A percentile compares a stretch with the other conserved stretches of the same genome.
These are phyloP conservation scores for Metschnikowia gelsemii DNA, from an alignment of 805 yeast genomes.

Conservation along the genomic window DNA sequence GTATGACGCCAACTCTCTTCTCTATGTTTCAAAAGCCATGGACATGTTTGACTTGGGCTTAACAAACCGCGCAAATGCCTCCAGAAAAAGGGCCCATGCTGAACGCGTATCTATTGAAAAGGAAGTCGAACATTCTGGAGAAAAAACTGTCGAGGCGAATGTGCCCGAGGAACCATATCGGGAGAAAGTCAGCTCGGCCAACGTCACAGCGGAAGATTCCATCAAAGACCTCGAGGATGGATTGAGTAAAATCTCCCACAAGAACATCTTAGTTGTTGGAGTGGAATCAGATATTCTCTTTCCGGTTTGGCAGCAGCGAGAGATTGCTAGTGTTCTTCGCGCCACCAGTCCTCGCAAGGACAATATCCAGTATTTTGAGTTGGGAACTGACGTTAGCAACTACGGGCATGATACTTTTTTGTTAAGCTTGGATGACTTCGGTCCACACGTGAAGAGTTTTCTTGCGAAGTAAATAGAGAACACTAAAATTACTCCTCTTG, in stretches of 20 bases:
- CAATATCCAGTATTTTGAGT: conserved; percentile 61
- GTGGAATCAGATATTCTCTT: conserved; percentile 91
- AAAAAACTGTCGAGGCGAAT: conserved; percentile 11
- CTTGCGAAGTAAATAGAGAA: conserved; percentile 32
- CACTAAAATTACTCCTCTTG: neutral
- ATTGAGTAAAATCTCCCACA: conserved; percentile 57
- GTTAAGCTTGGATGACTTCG: conserved; percentile 75
- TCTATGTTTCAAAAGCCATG: conserved; percentile 91
- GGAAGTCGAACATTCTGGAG: conserved; percentile 8
- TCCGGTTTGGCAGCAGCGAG: conserved; percentile 94
- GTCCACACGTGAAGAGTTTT: conserved; percentile 69
- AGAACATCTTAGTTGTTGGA: conserved; percentile 76
- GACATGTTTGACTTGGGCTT: conserved; percentile 81
- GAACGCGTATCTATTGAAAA: conserved; percentile 19
- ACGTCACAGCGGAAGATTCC: conserved; percentile 54
- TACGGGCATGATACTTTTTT: conserved; percentile 93
- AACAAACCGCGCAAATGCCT: conserved; percentile 46
- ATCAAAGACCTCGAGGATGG: conserved; percentile 65
- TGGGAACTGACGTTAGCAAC: conserved; percentile 71
- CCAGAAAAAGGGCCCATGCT: conserved; percentile 38
- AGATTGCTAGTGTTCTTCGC: conserved; percentile 61
- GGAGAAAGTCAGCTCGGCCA: conserved; percentile 49
- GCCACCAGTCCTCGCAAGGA: conserved; percentile 26
- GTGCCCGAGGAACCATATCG: conserved; percentile 53
- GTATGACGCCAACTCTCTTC: conserved; percentile 85